Conservation (phyloP, 2,329 filamentous ascomycete species). For the Ophiostoma sp. region DNA sequence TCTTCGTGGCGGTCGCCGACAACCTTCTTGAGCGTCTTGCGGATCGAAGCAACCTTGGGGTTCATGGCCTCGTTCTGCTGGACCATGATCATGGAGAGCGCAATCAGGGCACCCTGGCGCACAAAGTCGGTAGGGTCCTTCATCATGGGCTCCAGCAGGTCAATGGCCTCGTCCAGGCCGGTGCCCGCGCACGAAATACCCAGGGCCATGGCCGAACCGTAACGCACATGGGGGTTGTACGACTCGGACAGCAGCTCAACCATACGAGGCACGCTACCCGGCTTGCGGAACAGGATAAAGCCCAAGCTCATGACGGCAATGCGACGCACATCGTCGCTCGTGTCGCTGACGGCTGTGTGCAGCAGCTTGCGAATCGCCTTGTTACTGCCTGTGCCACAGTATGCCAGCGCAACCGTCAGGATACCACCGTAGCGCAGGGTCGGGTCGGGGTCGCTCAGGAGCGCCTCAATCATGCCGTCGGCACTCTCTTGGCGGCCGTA, state of each 20-base stretch:
- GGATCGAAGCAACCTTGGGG: constrained; percentile 83
- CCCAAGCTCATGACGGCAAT: constrained; percentile 96
- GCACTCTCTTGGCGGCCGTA: constrained; percentile 91
- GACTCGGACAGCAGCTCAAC: constrained; percentile 96
- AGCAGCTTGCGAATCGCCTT: constrained; percentile 95
- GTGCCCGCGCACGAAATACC: constrained; percentile 97
- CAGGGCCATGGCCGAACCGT: constrained; percentile 95
- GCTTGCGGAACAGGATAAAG: constrained; percentile 97
- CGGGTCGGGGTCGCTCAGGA: constrained; percentile 89
- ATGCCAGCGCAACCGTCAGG: constrained; percentile 95
- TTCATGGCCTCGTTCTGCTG: constrained; percentile 99
- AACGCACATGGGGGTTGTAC: constrained; percentile 97
- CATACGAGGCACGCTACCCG: constrained; percentile 95
- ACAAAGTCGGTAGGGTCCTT: constrained; percentile 99
- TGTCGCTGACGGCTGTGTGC: constrained; percentile 94
- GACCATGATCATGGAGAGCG: constrained; percentile 97
- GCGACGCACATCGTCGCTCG: constrained; percentile 93
- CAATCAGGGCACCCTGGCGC: constrained; percentile 88
- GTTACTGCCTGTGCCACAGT: constrained; percentile 96
- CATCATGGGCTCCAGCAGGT: constrained; percentile 96
- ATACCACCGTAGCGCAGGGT: constrained; percentile 94
- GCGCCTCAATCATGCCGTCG: constrained; percentile 87
- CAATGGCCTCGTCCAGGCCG: constrained; percentile 90
- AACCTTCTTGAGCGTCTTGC: constrained; percentile 91
- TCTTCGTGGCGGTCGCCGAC: constrained; percentile 93